phyloP scores from a whole-genome alignment of 208 protist genomes.

The Strigomonas culicis region DNA sequence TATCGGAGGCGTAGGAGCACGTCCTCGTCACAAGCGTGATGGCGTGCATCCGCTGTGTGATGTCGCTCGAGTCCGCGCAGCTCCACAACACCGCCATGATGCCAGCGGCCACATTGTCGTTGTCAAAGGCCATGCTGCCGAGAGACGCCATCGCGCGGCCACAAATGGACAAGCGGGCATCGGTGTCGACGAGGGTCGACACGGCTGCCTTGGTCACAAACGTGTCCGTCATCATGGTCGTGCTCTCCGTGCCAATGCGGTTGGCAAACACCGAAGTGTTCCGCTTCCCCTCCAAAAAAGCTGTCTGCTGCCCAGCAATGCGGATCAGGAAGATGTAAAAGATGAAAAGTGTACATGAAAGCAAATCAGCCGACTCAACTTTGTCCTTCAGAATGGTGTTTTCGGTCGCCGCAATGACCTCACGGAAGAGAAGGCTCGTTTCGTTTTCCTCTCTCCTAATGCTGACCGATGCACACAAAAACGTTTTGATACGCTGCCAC shows the following conservation, averaged over 20 bases:
- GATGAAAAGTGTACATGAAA: constrained; percentile 7
- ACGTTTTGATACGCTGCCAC: constrained; percentile 27
- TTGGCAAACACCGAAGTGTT: neutral
- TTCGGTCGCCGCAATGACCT: neutral
- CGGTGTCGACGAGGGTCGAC: neutral
- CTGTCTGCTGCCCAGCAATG: constrained; percentile 17
- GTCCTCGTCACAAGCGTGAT: constrained; percentile 39
- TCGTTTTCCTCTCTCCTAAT: neutral
- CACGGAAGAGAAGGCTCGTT: no score
- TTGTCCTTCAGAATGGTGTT: constrained; percentile 2
- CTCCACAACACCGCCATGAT: constrained; percentile 41
- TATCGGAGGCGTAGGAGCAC: constrained; percentile 28
- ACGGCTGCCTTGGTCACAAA: constrained; percentile 7
- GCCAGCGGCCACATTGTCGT: constrained; percentile 27
- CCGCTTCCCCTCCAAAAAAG: constrained; percentile 3
- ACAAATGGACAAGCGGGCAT: constrained; percentile 19
- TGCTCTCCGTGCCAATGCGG: neutral
- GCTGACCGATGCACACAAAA: constrained; percentile 8
- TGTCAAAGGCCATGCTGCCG: constrained; percentile 26
- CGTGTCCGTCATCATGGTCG: neutral
- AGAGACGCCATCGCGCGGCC: constrained; percentile 26
- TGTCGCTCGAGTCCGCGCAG: constrained; percentile 23
- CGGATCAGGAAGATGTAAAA: constrained; percentile 33
- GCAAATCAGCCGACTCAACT: constrained; percentile 16
- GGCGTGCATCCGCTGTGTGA: constrained; percentile 35